Evolutionary conservation across 2,329 filamentous ascomycete genomes (phyloP), one percentile per base, ranked within the genome.

Genomic region (Sporothrix curviconia): DNA sequence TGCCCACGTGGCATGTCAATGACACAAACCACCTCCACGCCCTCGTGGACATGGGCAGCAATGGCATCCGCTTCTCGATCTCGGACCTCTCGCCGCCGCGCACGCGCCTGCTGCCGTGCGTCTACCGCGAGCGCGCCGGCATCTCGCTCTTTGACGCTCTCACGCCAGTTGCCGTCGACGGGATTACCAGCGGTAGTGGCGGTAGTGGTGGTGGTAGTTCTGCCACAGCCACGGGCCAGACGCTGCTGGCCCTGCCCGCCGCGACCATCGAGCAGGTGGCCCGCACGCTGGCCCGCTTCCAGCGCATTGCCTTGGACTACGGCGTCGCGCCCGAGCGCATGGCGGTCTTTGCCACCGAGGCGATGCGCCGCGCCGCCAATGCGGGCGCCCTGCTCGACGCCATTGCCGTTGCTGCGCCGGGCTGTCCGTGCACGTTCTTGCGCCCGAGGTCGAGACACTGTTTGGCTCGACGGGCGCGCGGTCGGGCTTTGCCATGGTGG

Each of bases 1-100:
- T 83, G 64, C 74, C 76, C 36, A 66, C 66, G 69, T 83, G 79
- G 80, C 66, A 71, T 54, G 72, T 76, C 25, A 65, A 72, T 55
- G 72, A 71, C 43, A 63, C 72, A 55, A 79, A 68, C 64, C 78
- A 82, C 60, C 72, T 81, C 15, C 79, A 79, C 65, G 80, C 80
- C 54, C 69, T 83, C 54, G 80, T 83, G 56, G 80, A 83, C 62
- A 82, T 83, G 79, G 80, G 80, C 50, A 90, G 90, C 76, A 96
- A 96, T 76, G 92, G 91, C 65, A 92, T 96, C 66, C 89, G 92
- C 56, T 95, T 95, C 76, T 92, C 90, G 44, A 90, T 96, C 66
- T 89, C 90, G 8, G 85, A 90, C 63, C 78, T 95, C n/a, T 80
- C 84, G 4, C 85, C 87, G 22, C 82, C 84, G 4, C 82, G 77